phyloP scores from a whole-genome alignment of 2,329 filamentous ascomycete genomes.

The Colletotrichum lentis region DNA sequence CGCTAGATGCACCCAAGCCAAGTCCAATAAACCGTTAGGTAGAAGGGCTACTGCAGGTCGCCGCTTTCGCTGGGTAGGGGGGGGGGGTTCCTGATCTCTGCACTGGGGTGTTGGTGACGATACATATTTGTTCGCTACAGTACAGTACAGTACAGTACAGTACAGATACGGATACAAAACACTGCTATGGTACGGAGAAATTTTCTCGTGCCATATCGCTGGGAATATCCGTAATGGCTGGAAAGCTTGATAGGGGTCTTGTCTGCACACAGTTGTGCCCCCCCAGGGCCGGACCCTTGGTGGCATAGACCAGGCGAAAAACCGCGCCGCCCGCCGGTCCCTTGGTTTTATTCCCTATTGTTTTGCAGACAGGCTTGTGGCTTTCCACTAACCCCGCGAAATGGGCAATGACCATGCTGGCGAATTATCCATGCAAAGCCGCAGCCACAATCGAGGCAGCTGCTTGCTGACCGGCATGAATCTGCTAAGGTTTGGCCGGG shows the following conservation, averaged over 20 bases:
- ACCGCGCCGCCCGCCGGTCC: conserved; percentile 6
- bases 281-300: conserved; percentile 14
- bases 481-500: conserved; percentile 21
- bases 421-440: conserved; percentile 21
- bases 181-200: background rate
- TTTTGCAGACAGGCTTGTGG: background rate
- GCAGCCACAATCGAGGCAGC: background rate
- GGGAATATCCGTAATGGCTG: background rate
- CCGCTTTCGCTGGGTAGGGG: background rate
- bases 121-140: no score
- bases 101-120: no score
- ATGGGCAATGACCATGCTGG: conserved; percentile 10
- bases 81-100: background rate
- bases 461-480: conserved; percentile 21
- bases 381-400: conserved; percentile 11
- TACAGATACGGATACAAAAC: no score
- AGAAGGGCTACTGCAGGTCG: background rate
- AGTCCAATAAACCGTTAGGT: conserved; percentile 14
- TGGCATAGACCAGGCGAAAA: background rate
- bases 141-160: no score
- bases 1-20: conserved; percentile 23
- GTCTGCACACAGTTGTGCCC: conserved; percentile 18
- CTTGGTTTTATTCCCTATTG: conserved; percentile 1
- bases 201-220: background rate
- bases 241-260: background rate